Percentiles rank a stretch among this genome's conserved stretches.
These are phyloP conservation scores for Hypsizygus marmoreus DNA, from an alignment of 768 basidiomycete genomes.

Conservation along the genomic window DNA sequence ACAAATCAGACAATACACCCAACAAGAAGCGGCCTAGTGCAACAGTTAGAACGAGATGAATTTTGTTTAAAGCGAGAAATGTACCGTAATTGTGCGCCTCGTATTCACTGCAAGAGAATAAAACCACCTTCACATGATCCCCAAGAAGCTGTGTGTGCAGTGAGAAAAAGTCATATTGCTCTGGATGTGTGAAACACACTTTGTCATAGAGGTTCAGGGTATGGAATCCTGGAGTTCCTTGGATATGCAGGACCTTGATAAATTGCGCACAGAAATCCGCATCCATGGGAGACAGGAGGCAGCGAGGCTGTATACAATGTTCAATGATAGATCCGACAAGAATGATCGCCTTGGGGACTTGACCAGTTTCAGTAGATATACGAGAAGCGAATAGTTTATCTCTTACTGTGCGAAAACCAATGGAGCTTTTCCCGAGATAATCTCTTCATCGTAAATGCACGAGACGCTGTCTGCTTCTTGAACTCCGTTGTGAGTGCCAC, in stretches of 20 bases:
- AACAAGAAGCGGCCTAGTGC: conserved; percentile 80
- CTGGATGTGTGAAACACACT: conserved; percentile 38
- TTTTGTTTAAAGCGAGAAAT: conserved; percentile 15
- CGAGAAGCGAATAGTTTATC: neutral
- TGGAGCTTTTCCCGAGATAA: conserved; percentile 75
- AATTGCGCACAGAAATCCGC: conserved; percentile 93
- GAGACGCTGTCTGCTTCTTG: conserved; percentile 73
- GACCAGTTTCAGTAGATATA: neutral
- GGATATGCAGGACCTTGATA: conserved; percentile 82
- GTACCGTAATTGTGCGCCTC: conserved; percentile 94
- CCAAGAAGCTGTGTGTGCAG: conserved; percentile 66
- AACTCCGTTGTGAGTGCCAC: conserved; percentile 65
- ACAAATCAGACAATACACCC: conserved; percentile 75
- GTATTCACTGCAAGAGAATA: conserved; percentile 94
- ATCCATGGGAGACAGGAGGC: conserved; percentile 93
- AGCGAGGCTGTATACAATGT: conserved; percentile 91
- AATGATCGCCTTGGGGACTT: conserved; percentile 47
- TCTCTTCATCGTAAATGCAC: conserved; percentile 76
- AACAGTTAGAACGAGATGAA: conserved; percentile 5
- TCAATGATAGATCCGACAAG: conserved; percentile 74
- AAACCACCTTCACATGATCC: conserved; percentile 78
- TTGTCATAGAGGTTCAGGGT: conserved; percentile 85
- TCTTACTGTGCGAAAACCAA: conserved; percentile 77
- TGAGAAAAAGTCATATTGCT: neutral
- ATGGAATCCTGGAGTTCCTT: conserved; percentile 89